phyloP scores from a whole-genome alignment of 495 filamentous ascomycete genomes.

The Amphirosellinia nigrospora region DNA sequence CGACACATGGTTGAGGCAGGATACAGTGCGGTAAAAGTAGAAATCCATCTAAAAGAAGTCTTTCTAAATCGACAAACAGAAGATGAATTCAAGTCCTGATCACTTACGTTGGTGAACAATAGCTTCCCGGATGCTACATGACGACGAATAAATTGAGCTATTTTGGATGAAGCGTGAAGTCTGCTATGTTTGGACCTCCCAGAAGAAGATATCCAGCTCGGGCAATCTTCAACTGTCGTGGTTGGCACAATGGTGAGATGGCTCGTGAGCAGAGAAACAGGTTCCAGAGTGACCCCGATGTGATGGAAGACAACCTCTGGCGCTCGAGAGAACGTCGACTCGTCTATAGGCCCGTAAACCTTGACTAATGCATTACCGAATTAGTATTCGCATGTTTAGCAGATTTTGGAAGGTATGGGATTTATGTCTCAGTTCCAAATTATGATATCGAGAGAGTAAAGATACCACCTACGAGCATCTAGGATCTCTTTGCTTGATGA shows the following conservation, averaged over 20 bases:
- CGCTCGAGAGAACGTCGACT: conserved; percentile 25
- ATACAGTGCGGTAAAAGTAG: background rate
- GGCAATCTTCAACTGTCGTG: conserved; percentile 36
- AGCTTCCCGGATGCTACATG: conserved; percentile 39
- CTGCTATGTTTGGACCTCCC: conserved; percentile 31
- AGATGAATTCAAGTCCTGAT: background rate
- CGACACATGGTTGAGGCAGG: background rate
- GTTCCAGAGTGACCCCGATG: conserved; percentile 40
- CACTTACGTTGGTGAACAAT: conserved; percentile 30
- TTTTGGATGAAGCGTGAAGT: conserved; percentile 29
- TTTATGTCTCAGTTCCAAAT: background rate
- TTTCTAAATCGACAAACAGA: background rate
- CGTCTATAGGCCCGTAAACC: background rate
- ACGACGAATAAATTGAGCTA: conserved; percentile 34
- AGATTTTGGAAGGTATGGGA: too few relatives aligned
- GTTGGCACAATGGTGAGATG: conserved; percentile 36
- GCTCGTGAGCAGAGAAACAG: conserved; percentile 34
- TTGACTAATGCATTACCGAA: background rate
- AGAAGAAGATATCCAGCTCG: conserved; percentile 42
- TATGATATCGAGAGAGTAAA: background rate
- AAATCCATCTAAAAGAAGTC: background rate
- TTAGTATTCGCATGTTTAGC: background rate
- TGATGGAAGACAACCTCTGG: conserved; percentile 44
- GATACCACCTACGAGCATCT: conserved; percentile 5
- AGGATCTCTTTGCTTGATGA: conserved; percentile 33